A percentile compares a stretch with the other conserved stretches of the same genome.
Conservation (phyloP, 768 basidiomycete genomes). For the Imleria badia region DNA sequence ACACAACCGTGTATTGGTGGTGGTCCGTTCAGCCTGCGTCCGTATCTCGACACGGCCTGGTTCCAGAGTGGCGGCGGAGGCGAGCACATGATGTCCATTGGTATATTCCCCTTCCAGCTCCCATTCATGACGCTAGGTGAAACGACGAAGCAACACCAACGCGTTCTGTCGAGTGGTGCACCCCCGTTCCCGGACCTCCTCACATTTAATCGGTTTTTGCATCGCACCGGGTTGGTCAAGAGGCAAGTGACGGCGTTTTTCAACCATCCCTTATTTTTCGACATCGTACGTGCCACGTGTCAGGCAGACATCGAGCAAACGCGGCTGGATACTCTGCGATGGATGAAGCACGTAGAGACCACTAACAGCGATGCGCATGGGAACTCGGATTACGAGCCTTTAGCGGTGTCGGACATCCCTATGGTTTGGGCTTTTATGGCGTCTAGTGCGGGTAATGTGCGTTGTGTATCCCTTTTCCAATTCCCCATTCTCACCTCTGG, state of each 20-base stretch:
- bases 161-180: constrained; percentile 16
- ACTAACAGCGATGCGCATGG: neutral
- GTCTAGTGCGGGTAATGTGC: constrained; percentile 32
- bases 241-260: constrained; percentile 33
- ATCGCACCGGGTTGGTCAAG: constrained; percentile 41
- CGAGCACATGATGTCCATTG: constrained; percentile 43
- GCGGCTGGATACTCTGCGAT: constrained; percentile 16
- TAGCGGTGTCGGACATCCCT: constrained; percentile 2
- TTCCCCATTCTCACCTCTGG: neutral
- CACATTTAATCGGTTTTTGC: constrained; percentile 44
- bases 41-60: constrained; percentile 32
- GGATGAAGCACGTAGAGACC: constrained; percentile 17
- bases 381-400: neutral
- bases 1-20: neutral
- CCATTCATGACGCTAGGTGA: constrained; percentile 47
- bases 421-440: constrained; percentile 14
- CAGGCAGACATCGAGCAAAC: constrained; percentile 4
- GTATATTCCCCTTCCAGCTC: constrained; percentile 43
- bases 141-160: neutral
- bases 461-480: neutral
- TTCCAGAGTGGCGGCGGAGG: constrained; percentile 41
- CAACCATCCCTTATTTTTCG: constrained; percentile 47
- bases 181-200: constrained; percentile 44
- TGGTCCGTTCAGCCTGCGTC: neutral
- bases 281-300: constrained; percentile 30